phyloP scores from a whole-genome alignment of 2,329 filamentous ascomycete species.

The Sporothrix inflata region DNA sequence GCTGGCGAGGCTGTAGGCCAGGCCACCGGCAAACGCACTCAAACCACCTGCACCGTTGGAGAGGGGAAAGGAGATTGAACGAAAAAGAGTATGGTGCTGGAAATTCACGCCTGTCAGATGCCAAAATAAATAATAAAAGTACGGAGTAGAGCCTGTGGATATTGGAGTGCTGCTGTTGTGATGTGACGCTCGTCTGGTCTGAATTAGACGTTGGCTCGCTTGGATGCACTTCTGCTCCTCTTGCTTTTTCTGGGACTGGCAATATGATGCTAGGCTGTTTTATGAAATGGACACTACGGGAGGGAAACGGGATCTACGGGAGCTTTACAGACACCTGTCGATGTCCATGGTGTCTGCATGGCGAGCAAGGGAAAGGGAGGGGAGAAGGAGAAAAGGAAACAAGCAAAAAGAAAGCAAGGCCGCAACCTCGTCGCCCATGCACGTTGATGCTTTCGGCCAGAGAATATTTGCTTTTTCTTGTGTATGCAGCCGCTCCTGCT shows the following conservation, averaged over 20 bases:
- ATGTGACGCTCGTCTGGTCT: not conserved
- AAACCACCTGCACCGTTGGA: not conserved
- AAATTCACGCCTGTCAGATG: not conserved
- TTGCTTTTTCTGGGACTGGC: not conserved
- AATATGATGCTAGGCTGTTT: not conserved
- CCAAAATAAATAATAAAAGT: not conserved
- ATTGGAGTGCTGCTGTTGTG: not conserved
- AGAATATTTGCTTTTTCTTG: not conserved
- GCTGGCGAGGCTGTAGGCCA: slow-evolving; percentile 12
- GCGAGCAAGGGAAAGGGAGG: not conserved
- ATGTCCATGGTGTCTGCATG: no score
- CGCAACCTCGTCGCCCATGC: not conserved
- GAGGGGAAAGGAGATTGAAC: not conserved
- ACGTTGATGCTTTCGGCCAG: not conserved
- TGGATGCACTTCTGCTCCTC: not conserved
- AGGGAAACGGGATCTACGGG: not conserved
- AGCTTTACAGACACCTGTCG: no score
- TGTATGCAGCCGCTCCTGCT: not conserved
- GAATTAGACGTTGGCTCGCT: not conserved
- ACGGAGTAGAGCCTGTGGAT: not conserved
- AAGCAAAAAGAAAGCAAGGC: not conserved
- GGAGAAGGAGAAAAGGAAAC: not conserved
- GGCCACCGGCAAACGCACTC: not conserved
- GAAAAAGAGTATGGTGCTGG: not conserved
- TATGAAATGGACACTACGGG: not conserved